Evolutionary conservation across 1,284 basidiomycete genomes (phyloP), one percentile per base, ranked within the genome.

Genomic region (Cutaneotrichosporon cutaneum): DNA sequence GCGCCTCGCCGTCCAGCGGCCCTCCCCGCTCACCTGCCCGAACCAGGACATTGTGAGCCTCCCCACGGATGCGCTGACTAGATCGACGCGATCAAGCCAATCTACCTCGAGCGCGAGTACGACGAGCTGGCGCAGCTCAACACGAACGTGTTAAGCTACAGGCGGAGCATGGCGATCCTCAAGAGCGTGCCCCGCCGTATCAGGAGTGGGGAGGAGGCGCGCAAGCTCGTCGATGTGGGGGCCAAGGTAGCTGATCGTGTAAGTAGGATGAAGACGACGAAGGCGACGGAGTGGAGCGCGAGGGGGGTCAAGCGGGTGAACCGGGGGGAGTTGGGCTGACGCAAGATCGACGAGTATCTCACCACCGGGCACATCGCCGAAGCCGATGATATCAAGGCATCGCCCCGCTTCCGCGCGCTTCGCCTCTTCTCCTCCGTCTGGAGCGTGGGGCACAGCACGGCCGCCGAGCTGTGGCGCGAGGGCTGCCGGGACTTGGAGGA

Each of bases 1-100:
- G 5, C 66, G 69, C 27, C 54, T 67, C 13, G 74, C 74, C 32
- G 65, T 74, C 1, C 55, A 69, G 56, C 62, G 78, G 30, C 67
- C 73, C 10, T 71, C 72, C 60, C 78, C 77, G 0, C 63, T 80
- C 2, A 57, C 64, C 1, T 79, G 78, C 54, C 56, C 71, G 18
- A 80, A 80, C 64, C 77, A 80, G 60, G 77, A 80, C 64, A 76
- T 80, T 7, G 78, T 77, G 56, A 72, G n/a, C 13, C 32, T 22
- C 13, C 18, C n/a, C 13, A 16, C 4, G 3, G 9, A 21, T 27
- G n/a, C 27, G 21, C 39, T 48, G 45, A 58, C 7, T 33, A 79
- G 77, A 74, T 80, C 54, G 68, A 78, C 59, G 78, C 77, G 0
- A 79, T 80, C 65, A 75, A 74, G 59, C 78, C 78, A 13, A 79